phyloP scores from a whole-genome alignment of 805 yeast species.

The Hanseniaspora lindneri region DNA sequence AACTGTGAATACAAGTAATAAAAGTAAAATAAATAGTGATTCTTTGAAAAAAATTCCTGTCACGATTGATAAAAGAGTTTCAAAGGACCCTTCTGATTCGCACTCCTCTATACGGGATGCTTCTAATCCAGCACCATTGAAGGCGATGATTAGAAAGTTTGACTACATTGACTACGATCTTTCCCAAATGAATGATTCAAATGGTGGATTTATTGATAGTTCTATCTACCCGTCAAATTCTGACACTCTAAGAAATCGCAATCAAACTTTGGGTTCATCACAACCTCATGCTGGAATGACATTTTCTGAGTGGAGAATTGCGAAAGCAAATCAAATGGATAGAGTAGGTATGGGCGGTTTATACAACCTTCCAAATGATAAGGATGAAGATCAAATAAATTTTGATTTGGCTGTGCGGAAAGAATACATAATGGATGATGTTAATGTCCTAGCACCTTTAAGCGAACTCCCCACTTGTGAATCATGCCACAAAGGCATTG shows the following conservation, averaged over 20 bases:
- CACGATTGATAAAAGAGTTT: slow-evolving; percentile 16
- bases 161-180: slow-evolving; percentile 80
- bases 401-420: slow-evolving; percentile 18
- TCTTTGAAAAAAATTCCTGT: neutral
- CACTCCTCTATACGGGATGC: slow-evolving; percentile 4
- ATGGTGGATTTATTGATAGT: slow-evolving; percentile 63
- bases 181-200: slow-evolving; percentile 75
- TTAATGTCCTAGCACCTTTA: slow-evolving; percentile 18
- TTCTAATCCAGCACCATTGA: neutral
- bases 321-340: slow-evolving; percentile 15
- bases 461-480: slow-evolving; percentile 48
- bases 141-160: slow-evolving; percentile 41
- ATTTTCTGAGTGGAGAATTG: slow-evolving; percentile 11
- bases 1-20: neutral
- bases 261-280: neutral
- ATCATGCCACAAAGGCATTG: slow-evolving; percentile 66
- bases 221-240: slow-evolving; percentile 11
- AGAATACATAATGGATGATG: slow-evolving; percentile 26
- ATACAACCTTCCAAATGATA: neutral
- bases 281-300: slow-evolving; percentile 15
- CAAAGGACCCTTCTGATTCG: slow-evolving; percentile 12
- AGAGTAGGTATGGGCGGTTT: slow-evolving; percentile 11
- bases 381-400: neutral
- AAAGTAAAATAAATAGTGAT: neutral
- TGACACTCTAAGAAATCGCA: neutral